Conservation (phyloP, 1,284 basidiomycete genomes). For the Earliella scabrosa region DNA sequence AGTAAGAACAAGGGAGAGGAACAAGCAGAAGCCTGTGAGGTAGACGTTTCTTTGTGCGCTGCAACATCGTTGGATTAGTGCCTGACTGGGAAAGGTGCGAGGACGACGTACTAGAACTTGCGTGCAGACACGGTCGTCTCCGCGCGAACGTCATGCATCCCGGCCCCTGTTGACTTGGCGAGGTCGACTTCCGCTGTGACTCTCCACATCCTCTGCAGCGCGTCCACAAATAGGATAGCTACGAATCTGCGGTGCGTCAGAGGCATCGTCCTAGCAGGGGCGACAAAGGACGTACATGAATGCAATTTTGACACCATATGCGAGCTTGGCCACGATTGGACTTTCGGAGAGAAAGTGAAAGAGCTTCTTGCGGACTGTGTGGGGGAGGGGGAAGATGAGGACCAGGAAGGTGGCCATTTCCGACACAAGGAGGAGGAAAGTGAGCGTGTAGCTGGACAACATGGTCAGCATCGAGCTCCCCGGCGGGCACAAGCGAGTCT, state of each 20-base stretch:
- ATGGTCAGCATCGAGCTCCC: not conserved
- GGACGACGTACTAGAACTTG: slow-evolving; percentile 84
- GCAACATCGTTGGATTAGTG: not conserved
- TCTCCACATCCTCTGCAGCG: slow-evolving; percentile 91
- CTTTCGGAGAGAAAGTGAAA: slow-evolving; percentile 81
- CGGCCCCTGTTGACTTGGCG: slow-evolving; percentile 62
- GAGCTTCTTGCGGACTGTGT: slow-evolving; percentile 69
- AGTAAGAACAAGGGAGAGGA: slow-evolving; percentile 92
- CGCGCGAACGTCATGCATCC: slow-evolving; percentile 68
- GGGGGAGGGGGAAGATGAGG: slow-evolving; percentile 79
- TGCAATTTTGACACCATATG: slow-evolving; percentile 88
- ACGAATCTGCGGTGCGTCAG: slow-evolving; percentile 67
- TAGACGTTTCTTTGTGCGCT: slow-evolving; percentile 88
- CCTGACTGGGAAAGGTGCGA: not conserved
- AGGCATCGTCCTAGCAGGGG: slow-evolving; percentile 2
- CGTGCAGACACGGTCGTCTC: slow-evolving; percentile 89
- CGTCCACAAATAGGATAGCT: slow-evolving; percentile 85
- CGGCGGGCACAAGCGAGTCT: not conserved
- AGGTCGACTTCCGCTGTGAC: slow-evolving; percentile 78
- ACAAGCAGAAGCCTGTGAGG: slow-evolving; percentile 91
- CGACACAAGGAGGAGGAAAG: slow-evolving; percentile 75
- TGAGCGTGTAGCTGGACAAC: slow-evolving; percentile 65
- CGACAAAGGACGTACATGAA: slow-evolving; percentile 74
- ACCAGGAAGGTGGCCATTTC: slow-evolving; percentile 82
- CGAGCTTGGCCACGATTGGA: slow-evolving; percentile 70